Evolutionary conservation across 805 yeast species (phyloP).

Genomic region (Saccharomycopsis vini): DNA sequence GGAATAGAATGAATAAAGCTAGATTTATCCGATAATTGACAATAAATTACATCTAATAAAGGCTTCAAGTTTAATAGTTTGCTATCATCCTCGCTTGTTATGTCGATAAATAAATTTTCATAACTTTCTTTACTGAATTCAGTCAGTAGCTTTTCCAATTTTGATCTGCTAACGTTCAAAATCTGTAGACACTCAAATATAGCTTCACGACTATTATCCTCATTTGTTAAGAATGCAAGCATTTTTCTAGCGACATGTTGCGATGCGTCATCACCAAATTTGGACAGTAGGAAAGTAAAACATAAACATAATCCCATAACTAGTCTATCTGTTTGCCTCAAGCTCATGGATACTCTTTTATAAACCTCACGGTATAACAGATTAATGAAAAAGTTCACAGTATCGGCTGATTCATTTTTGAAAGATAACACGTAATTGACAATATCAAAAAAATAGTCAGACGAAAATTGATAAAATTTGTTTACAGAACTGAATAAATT

Average conservation of each 20-base stretch:
- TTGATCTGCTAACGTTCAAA: not conserved
- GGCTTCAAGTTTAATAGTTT: not conserved
- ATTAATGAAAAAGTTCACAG: conserved; percentile 27
- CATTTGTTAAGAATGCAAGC: no score
- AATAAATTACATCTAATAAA: not conserved
- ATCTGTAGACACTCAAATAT: not conserved
- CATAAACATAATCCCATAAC: conserved; percentile 24
- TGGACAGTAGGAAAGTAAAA: not conserved
- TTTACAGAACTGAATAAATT: conserved; percentile 35
- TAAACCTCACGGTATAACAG: conserved; percentile 40
- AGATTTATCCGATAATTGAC: not conserved
- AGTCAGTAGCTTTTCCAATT: not conserved
- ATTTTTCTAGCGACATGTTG: no score
- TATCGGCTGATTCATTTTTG: conserved; percentile 13
- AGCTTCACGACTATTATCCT: not conserved
- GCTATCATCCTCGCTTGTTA: not conserved
- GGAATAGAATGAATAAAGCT: not conserved
- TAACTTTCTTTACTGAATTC: not conserved
- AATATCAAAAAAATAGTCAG: conserved; percentile 34
- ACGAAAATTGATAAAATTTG: conserved; percentile 50
- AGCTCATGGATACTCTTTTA: conserved; percentile 37
- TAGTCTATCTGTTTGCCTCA: conserved; percentile 36
- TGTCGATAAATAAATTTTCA: not conserved
- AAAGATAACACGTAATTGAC: conserved; percentile 26
- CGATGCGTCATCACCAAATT: no score